A percentile compares a stretch with the other conserved stretches of the same genome.
phyloP scores from a whole-genome alignment of 768 basidiomycete species.

The Mycena pura region DNA sequence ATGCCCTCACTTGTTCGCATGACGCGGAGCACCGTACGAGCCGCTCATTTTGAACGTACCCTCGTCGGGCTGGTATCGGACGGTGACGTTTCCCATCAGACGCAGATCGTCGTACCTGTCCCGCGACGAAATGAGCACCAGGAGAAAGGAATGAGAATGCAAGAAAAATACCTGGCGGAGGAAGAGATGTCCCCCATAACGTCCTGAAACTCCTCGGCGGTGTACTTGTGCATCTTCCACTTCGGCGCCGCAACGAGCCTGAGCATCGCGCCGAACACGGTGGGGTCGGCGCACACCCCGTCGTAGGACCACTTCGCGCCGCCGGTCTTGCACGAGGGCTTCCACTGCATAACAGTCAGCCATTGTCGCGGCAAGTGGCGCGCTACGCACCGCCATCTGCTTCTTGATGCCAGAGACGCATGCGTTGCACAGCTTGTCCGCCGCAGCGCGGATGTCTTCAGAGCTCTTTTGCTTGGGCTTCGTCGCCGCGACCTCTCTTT shows the following conservation, averaged over 20 bases:
- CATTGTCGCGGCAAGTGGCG: background rate
- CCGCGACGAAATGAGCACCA: background rate
- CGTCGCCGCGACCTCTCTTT: slow-evolving; percentile 19
- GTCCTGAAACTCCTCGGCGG: slow-evolving; percentile 32
- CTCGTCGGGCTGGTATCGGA: slow-evolving; percentile 46
- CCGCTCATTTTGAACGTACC: slow-evolving; percentile 58
- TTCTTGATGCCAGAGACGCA: slow-evolving; percentile 50
- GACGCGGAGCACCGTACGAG: slow-evolving; percentile 40
- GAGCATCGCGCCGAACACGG: slow-evolving; percentile 46
- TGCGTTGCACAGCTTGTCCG: slow-evolving; percentile 47
- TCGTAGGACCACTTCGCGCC: slow-evolving; percentile 49
- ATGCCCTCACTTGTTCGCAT: slow-evolving; percentile 11
- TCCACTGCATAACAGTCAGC: slow-evolving; percentile 39
- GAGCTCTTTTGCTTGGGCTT: slow-evolving; percentile 39
- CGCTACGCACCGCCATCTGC: slow-evolving; percentile 45
- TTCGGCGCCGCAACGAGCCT: slow-evolving; percentile 43
- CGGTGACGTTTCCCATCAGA: slow-evolving; percentile 45
- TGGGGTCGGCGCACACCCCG: slow-evolving; percentile 48
- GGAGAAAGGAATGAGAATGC: background rate
- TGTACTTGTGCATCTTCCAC: slow-evolving; percentile 48
- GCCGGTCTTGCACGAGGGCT: slow-evolving; percentile 43
- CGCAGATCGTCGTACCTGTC: slow-evolving; percentile 40
- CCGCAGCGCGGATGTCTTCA: slow-evolving; percentile 34
- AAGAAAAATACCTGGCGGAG: slow-evolving; percentile 38
- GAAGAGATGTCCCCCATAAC: slow-evolving; percentile 36